Conservation (phyloP, 176 grass and related monocot species). For the Avena sativa region DNA sequence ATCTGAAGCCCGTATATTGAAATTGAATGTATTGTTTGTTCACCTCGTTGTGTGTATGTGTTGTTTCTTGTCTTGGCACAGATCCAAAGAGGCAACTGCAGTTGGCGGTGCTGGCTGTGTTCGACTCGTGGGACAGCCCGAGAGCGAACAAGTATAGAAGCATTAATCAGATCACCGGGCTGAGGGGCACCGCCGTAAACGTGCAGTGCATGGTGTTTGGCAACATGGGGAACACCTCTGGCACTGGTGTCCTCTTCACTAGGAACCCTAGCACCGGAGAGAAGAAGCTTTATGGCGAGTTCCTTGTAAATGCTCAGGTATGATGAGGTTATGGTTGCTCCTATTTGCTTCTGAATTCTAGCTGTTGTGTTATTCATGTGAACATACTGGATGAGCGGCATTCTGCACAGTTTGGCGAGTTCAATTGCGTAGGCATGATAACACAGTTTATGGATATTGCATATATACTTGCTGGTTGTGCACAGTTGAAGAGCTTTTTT, state of each 20-base stretch:
- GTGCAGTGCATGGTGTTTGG: constrained; percentile 98
- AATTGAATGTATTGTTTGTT: background rate
- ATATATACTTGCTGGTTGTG: background rate
- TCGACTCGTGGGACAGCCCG: constrained; percentile 92
- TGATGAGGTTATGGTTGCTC: background rate
- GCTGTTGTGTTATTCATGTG: background rate
- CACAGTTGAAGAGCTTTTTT: background rate
- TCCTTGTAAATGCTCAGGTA: constrained; percentile 93
- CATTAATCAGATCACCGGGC: constrained; percentile 89
- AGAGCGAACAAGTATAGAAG: constrained; percentile 91
- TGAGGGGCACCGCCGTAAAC: constrained; percentile 90
- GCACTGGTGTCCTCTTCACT: constrained; percentile 97
- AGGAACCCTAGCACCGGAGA: constrained; percentile 93
- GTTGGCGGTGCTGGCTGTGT: constrained; percentile 77
- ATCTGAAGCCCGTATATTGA: background rate
- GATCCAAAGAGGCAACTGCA: constrained; percentile 83
- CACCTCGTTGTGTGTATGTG: background rate
- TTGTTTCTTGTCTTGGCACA: constrained; percentile 31
- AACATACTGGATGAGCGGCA: background rate
- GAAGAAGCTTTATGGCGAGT: constrained; percentile 98
- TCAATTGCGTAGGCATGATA: background rate
- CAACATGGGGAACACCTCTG: constrained; percentile 96
- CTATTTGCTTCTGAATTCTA: constrained; percentile 3
- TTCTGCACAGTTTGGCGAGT: background rate
- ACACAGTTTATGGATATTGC: background rate